Percentiles rank a stretch among this genome's conserved stretches.
These are phyloP conservation scores for Sporothrix luriei DNA, from an alignment of 2,329 filamentous ascomycete species.

Conservation along the genomic window DNA sequence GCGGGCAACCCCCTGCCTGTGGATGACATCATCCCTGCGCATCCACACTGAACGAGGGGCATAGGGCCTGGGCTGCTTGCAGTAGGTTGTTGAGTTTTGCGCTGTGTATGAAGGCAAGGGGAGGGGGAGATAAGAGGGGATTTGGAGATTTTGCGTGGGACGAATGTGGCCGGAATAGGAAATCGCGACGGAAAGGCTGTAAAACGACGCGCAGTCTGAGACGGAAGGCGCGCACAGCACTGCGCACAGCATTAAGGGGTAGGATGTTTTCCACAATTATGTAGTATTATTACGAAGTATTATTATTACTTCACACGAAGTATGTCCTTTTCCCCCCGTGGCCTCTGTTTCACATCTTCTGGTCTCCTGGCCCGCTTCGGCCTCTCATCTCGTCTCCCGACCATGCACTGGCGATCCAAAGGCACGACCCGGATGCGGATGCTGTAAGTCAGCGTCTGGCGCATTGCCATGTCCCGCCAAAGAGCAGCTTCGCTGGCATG, in stretches of 20 bases:
- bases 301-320: neutral
- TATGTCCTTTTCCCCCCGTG: neutral
- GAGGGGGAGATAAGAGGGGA: neutral
- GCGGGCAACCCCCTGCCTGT: neutral
- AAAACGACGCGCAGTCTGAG: neutral
- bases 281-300: too few relatives aligned
- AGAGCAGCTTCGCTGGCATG: neutral
- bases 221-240: constrained; percentile 21
- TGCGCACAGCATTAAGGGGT: neutral
- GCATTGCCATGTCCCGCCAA: neutral
- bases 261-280: too few relatives aligned
- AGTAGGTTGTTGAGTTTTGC: neutral
- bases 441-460: neutral
- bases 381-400: neutral
- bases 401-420: constrained; percentile 26
- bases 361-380: neutral
- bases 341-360: constrained; percentile 12
- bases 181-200: constrained; percentile 18
- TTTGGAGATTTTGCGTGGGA: neutral
- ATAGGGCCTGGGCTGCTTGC: neutral
- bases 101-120: neutral
- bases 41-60: neutral
- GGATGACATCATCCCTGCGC: constrained; percentile 28
- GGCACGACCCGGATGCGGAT: constrained; percentile 27
- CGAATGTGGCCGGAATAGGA: constrained; percentile 21